Base-by-base conservation (phyloP, 257 asterid genomes). In the Nicotiana attenuata region DNA sequence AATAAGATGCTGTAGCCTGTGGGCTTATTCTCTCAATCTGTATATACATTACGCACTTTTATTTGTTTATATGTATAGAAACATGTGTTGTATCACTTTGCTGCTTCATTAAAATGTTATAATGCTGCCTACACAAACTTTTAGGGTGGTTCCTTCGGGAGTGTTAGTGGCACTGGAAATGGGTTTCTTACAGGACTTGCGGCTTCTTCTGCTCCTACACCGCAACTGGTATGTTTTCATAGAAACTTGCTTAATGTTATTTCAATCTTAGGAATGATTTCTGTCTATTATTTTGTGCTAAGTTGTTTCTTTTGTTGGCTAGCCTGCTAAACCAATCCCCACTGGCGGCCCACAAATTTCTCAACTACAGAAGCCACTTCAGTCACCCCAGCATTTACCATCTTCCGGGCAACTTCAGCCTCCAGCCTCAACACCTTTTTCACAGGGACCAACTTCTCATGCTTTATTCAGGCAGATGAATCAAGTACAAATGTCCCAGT, bases 351-450 rank as follows among this genome's bases (percentile, higher is more conserved):
- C 80, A 66, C 93, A 89, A 71, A 77, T 79, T 76, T 88, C 95
- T 17, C 90, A 93, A 17, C 73, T 83, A 33, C 97, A 90, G 86
- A 90, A 88, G 86, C 91, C 93, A 76, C 85, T 86, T 76, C 91
- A 88, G 78, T 86, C 94, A 57, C 95, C 91, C 3, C 90, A 82
- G 64, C 77, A 84, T 76, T 85, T 90, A 86, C 88, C 92, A 24
- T 85, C 87, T 71, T 66, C 95, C 41, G 65, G 80, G 83, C 94
- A 88, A 80, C 81, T 84, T 78, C 94, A 85, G 81, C 85, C 91
- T 19, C 87, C 80, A 17, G 85, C 82, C 59, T 77, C 83, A 22
- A 79, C 91, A 63, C 85, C 94, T 76, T 85, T 81, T 82, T 83
- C 92, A 67, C 91, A 83, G 50, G 53, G 85, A 53, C 97, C 88